A percentile compares a stretch with the other conserved stretches of the same genome.
Evolutionary conservation across 768 basidiomycete species (phyloP).

Genomic region (Cystofilobasidium macerans): DNA sequence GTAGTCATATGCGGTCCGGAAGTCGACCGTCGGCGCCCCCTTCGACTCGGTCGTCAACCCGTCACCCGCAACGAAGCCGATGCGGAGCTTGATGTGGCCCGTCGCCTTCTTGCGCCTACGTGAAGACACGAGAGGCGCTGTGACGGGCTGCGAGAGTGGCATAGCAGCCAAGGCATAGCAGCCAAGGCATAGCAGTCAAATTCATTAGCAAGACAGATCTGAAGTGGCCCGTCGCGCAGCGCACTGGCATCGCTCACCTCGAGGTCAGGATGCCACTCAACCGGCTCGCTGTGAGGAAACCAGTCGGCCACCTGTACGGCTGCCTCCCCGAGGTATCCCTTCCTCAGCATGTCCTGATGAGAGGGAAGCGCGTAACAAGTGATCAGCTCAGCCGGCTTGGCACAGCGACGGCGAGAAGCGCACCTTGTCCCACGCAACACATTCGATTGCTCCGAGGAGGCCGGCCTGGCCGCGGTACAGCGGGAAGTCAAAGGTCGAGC

Average conservation of each 20-base stretch:
- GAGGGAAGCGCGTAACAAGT: not conserved
- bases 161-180: no score
- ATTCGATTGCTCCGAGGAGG: constrained; percentile 48
- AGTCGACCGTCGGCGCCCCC: not conserved
- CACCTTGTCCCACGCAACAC: constrained; percentile 86
- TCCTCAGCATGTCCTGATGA: constrained; percentile 55
- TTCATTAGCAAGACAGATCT: constrained; percentile 1
- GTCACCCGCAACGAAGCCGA: constrained; percentile 46
- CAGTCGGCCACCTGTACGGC: constrained; percentile 68
- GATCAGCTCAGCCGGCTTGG: not conserved
- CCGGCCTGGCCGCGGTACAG: constrained; percentile 56
- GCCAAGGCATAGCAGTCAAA: no score
- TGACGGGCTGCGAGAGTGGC: constrained; percentile 50
- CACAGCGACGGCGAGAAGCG: not conserved
- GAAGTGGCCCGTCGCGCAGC: no score
- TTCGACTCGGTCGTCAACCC: constrained; percentile 7
- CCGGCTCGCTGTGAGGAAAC: constrained; percentile 51
- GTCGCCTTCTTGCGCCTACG: constrained; percentile 46
- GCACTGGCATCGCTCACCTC: no score
- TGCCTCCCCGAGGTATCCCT: constrained; percentile 88
- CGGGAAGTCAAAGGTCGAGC: constrained; percentile 82
- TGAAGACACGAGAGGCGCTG: constrained; percentile 43
- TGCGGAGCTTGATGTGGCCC: constrained; percentile 51
- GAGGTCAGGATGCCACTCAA: constrained; percentile 50
- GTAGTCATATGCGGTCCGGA: constrained; percentile 51